A percentile compares a stretch with the other conserved stretches of the same genome.
These are phyloP conservation scores for Olyra latifolia DNA, from an alignment of 176 grass and related monocot genomes.

Conservation along the genomic window DNA sequence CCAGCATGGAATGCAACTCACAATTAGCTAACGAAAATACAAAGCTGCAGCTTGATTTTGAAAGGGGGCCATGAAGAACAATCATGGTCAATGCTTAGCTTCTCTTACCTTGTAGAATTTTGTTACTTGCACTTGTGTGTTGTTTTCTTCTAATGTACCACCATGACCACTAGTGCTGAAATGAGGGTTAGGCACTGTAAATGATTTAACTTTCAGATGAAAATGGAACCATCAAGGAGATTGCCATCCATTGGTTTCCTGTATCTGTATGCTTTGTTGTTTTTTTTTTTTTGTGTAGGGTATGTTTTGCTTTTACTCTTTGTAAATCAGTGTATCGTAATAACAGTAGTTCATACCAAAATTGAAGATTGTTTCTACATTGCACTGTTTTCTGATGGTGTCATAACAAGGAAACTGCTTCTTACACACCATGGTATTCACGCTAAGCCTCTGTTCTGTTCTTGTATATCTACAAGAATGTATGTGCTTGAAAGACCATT, in stretches of 20 bases:
- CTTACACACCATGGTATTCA: slow-evolving; percentile 1
- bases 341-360: slow-evolving; percentile 1
- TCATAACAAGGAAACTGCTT: neutral
- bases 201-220: slow-evolving; percentile 22
- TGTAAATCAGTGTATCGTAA: slow-evolving; percentile 2
- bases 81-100: slow-evolving; percentile 12
- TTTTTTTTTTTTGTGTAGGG: too few relatives aligned
- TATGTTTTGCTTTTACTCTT: neutral
- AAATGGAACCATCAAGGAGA: slow-evolving; percentile 3
- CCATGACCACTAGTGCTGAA: slow-evolving; percentile 18
- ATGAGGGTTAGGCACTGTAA: slow-evolving; percentile 9
- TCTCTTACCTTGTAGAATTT: slow-evolving; percentile 13
- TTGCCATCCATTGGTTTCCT: neutral
- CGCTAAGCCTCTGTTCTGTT: neutral
- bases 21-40: slow-evolving; percentile 36
- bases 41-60: slow-evolving; percentile 45
- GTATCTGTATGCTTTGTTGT: neutral
- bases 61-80: slow-evolving; percentile 27
- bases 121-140: slow-evolving; percentile 4
- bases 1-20: slow-evolving; percentile 21
- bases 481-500: slow-evolving; percentile 28
- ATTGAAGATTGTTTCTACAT: neutral
- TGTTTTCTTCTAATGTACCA: slow-evolving; percentile 21
- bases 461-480: slow-evolving; percentile 29
- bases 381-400: neutral